Percentiles rank a stretch among this genome's conserved stretches.
phyloP scores from a whole-genome alignment of 148 eudicot species.

The Salicornia ramosissima region DNA sequence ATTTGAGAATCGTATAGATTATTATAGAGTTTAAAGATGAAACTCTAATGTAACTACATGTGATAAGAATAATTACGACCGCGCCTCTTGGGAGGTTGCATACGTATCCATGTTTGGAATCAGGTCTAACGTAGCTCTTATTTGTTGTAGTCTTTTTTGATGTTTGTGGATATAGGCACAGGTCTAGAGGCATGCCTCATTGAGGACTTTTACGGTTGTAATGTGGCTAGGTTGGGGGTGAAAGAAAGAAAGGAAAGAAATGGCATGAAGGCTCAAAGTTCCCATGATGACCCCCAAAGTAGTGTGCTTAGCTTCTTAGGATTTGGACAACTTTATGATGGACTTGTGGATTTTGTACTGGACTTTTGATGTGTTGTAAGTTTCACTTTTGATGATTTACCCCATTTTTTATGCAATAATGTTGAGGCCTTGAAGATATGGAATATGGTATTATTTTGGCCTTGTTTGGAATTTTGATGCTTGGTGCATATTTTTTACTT shows the following conservation, averaged over 20 bases:
- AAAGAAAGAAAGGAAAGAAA: neutral
- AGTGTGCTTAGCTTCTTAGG: neutral
- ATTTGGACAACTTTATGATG: neutral
- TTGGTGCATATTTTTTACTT: too few relatives aligned
- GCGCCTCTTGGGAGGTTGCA: neutral
- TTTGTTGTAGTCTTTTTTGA: neutral
- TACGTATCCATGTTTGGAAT: neutral
- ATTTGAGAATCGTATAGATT: neutral
- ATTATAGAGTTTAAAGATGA: neutral
- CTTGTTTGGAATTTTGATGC: too few relatives aligned
- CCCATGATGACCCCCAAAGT: neutral
- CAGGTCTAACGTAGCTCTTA: neutral
- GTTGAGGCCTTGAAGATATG: too few relatives aligned
- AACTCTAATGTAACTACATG: neutral
- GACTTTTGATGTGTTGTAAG: neutral
- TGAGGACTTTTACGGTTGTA: neutral
- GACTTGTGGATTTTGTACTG: neutral
- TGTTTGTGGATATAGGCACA: neutral
- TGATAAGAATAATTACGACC: too few relatives aligned
- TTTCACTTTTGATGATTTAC: neutral
- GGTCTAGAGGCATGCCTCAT: neutral
- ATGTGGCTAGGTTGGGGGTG: neutral
- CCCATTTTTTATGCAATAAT: too few relatives aligned
- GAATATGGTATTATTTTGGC: too few relatives aligned
- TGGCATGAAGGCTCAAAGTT: too few relatives aligned